Base-by-base conservation (phyloP, 495 filamentous ascomycete species). In the Gamarada debralockiae region DNA sequence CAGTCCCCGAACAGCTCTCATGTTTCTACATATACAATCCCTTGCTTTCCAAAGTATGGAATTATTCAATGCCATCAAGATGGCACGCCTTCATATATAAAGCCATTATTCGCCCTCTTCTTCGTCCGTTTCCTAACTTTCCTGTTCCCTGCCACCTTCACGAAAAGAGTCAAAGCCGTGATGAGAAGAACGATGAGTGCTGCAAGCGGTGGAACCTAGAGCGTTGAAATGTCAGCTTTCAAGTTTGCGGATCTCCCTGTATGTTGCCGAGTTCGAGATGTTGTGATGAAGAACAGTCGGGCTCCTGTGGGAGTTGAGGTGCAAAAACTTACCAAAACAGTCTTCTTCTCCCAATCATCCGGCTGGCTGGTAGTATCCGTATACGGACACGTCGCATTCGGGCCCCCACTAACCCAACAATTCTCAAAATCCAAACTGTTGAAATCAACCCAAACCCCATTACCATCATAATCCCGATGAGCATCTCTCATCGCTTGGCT, bases 51-150 rank as follows among this genome's bases (percentile, higher is more conserved):
- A 34, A n/a, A n/a, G 31, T 8, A 34, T 34, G 31, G n/a, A 34
- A 34, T 34, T 34, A 29, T 29, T 4, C 10, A 25, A 13, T 14
- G 9, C 23, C 22, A 47, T 63, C 39, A 63, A 33, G 60, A 59
- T 2, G 82, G 82, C 29, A 86, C 80, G 17, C 82, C 82, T 58
- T 86, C 83, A 66, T 86, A 86, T 37, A 83, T 79, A 78, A 80
- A 83, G 0, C 82, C 80, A 37, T 76, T 64, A 29, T 42, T 43
- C 8, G 39, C 46, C 17, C 55, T 47, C 45, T 50, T 64, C 49
- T 73, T 76, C 63, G 72, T 76, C 46, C 75, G 67, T 40, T 75
- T 70, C 42, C 73, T 70, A 37, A 69, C 75, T 23, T 77, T 67
- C 21, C 82, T 60, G 60, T 84, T 84, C 22, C 78, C 72, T 45